These are phyloP conservation scores for Colletotrichum sp. DNA, from an alignment of 2,329 filamentous ascomycete species.

Conservation along the genomic window DNA sequence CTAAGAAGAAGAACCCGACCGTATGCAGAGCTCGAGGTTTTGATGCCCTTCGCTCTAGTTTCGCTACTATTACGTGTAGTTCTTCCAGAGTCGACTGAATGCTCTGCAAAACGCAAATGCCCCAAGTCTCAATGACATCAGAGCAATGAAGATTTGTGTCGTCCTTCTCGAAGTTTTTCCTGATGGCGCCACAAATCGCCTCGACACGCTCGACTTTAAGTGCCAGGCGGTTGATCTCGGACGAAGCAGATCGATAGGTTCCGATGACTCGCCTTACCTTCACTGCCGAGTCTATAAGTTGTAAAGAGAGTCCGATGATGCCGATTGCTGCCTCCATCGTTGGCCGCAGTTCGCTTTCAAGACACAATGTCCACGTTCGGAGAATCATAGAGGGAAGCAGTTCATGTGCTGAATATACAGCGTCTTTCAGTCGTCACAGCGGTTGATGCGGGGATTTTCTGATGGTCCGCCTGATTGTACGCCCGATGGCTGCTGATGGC, in stretches of 20 bases:
- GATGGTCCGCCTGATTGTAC: no score
- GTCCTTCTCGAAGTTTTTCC: not conserved
- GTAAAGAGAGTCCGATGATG: not conserved
- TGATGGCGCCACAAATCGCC: not conserved
- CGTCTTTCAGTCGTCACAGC: not conserved
- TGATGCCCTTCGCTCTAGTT: no score
- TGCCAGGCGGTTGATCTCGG: not conserved
- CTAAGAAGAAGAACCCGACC: no score
- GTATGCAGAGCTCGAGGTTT: no score
- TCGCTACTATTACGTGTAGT: no score
- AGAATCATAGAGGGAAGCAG: not conserved
- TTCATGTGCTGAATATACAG: not conserved
- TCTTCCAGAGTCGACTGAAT: no score
- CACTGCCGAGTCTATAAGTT: slow-evolving; percentile 22
- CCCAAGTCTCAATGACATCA: not conserved
- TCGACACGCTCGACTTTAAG: not conserved
- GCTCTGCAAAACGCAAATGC: not conserved
- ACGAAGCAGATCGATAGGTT: slow-evolving; percentile 3
- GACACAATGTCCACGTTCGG: rapidly evolving
- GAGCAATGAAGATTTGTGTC: no score
- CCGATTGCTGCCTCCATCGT: slow-evolving; percentile 7
- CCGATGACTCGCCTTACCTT: slow-evolving; percentile 62
- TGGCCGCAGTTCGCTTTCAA: rapidly evolving
- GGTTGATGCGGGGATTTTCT: no score
- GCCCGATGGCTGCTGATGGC: no score